phyloP scores from a whole-genome alignment of 495 filamentous ascomycete genomes.

The Cercophora samala region DNA sequence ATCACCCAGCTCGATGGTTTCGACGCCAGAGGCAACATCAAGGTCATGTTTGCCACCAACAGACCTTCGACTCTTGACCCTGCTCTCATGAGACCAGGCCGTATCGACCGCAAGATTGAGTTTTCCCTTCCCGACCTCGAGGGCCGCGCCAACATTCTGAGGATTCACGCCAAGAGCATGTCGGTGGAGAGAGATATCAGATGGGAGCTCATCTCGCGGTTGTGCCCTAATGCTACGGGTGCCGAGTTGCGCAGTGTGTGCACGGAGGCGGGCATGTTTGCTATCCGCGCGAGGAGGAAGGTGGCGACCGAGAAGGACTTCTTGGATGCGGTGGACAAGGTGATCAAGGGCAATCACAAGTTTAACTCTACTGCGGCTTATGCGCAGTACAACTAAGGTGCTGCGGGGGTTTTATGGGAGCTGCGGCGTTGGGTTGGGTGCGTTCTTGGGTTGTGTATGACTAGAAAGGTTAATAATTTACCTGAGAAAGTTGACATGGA shows the following conservation, averaged over 20 bases:
- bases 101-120: slow-evolving; percentile 98
- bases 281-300: slow-evolving; percentile 93
- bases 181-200: slow-evolving; percentile 97
- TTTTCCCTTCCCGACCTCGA: slow-evolving; percentile 96
- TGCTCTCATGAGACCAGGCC: slow-evolving; percentile 92
- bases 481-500: background rate
- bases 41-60: slow-evolving; percentile 99
- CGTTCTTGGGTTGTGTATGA: slow-evolving; percentile 22
- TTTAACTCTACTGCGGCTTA: slow-evolving; percentile 99
- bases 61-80: slow-evolving; percentile 93
- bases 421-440: slow-evolving; percentile 4
- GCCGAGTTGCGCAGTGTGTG: slow-evolving; percentile 93
- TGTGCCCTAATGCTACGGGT: slow-evolving; percentile 96
- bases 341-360: slow-evolving; percentile 98
- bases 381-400: slow-evolving; percentile 94
- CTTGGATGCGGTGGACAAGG: slow-evolving; percentile 95
- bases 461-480: slow-evolving; percentile 13
- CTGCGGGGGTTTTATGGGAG: background rate
- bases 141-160: slow-evolving; percentile 92
- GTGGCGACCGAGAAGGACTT: slow-evolving; percentile 99
- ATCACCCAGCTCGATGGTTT: slow-evolving; percentile 98
- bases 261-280: slow-evolving; percentile 99
- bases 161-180: slow-evolving; percentile 99
- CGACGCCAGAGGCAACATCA: slow-evolving; percentile 96
- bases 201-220: slow-evolving; percentile 94